phyloP scores from a whole-genome alignment of 148 eudicot genomes.

The Diospyros kaki region DNA sequence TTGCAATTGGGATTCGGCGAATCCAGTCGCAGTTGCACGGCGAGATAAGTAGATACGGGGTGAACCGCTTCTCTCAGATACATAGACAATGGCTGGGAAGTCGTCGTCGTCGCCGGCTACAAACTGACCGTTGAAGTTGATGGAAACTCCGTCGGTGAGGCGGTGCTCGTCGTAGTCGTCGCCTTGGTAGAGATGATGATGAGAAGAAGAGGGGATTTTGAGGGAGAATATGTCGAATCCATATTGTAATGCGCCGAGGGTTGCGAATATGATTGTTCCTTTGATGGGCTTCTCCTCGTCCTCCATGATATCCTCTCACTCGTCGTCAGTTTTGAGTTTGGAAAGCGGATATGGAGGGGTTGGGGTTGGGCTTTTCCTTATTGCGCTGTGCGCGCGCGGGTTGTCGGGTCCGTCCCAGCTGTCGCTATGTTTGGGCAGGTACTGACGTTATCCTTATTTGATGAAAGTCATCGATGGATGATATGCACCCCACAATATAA shows the following conservation, averaged over 20 bases:
- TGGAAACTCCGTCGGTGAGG: constrained; percentile 64
- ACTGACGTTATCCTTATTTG: too few species aligned
- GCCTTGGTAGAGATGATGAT: neutral
- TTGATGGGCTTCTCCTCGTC: neutral
- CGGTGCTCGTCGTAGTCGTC: constrained; percentile 25
- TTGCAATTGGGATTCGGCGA: neutral
- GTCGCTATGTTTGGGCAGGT: too few species aligned
- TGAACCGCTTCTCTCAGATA: constrained; percentile 61
- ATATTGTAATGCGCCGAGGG: constrained; percentile 8
- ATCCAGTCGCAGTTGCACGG: constrained; percentile 5
- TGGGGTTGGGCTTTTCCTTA: too few species aligned
- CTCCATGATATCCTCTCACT: too few species aligned
- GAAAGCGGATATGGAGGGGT: too few species aligned
- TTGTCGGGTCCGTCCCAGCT: too few species aligned
- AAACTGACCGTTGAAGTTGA: constrained; percentile 68
- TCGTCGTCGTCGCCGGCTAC: constrained; percentile 15
- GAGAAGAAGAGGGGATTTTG: constrained; percentile 17
- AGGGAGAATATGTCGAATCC: constrained; percentile 14
- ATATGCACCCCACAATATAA: too few species aligned
- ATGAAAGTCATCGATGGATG: too few species aligned
- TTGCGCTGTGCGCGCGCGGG: too few species aligned
- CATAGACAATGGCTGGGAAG: constrained; percentile 31
- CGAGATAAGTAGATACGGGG: constrained; percentile 33
- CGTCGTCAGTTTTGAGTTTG: too few species aligned
- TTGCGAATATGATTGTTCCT: constrained; percentile 16